A percentile compares a stretch with the other conserved stretches of the same genome.
phyloP scores from a whole-genome alignment of 1,139 yeast species.

The Geotrichum cucujoidarum region DNA sequence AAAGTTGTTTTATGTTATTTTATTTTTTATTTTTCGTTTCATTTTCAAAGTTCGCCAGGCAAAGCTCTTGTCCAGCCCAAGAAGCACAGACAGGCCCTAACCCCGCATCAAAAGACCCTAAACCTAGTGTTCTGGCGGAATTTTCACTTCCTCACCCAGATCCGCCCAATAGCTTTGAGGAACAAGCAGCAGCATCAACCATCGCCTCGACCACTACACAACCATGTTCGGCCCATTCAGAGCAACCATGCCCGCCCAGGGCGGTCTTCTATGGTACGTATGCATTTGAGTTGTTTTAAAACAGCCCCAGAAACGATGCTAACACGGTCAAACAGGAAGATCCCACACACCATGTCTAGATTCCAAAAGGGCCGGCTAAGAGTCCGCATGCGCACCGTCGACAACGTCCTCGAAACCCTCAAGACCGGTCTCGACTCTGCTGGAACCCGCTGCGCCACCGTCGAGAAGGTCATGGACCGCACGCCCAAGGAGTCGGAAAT shows the following conservation, averaged over 20 bases:
- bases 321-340: constrained; percentile 41
- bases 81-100: not conserved
- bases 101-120: not conserved
- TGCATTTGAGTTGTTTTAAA: not conserved
- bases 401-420: constrained; percentile 66
- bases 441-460: constrained; percentile 47
- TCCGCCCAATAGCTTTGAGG: not conserved
- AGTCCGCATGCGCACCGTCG: constrained; percentile 74
- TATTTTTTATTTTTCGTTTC: no score
- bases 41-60: no score
- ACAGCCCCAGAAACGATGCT: not conserved
- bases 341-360: constrained; percentile 70
- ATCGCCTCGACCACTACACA: not conserved
- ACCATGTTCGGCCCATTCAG: constrained; percentile 80
- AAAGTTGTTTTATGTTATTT: no score
- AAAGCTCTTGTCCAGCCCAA: no score
- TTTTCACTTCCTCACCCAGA: not conserved
- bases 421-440: constrained; percentile 54
- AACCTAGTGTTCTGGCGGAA: not conserved
- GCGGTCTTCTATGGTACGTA: constrained; percentile 81
- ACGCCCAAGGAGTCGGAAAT: constrained; percentile 80
- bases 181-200: no score
- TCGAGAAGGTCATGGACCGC: constrained; percentile 49
- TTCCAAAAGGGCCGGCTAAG: constrained; percentile 82
- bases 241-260: constrained; percentile 55